These are phyloP conservation scores for Malus asiatica DNA, from an alignment of 306 rosid genomes.

Conservation along the genomic window DNA sequence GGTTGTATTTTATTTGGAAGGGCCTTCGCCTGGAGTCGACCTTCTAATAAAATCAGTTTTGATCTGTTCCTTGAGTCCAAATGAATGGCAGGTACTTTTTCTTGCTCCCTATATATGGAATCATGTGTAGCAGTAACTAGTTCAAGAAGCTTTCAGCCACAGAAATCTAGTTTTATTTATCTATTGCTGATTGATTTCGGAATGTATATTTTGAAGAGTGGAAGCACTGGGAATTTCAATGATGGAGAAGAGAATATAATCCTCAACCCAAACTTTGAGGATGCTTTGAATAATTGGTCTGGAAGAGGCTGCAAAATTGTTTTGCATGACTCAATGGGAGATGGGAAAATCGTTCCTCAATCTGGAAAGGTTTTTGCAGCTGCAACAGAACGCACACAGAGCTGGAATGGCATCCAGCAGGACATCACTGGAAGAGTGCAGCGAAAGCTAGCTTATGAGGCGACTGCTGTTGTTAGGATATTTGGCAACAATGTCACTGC, in stretches of 20 bases:
- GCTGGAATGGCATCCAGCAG: slow-evolving; percentile 92
- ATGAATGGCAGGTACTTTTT: slow-evolving; percentile 35
- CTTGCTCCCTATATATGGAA: not conserved
- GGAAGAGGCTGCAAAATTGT: slow-evolving; percentile 93
- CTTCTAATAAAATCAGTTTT: slow-evolving; percentile 57
- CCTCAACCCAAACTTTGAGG: slow-evolving; percentile 66
- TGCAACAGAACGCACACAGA: slow-evolving; percentile 76
- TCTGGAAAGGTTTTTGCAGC: slow-evolving; percentile 70
- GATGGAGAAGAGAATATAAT: slow-evolving; percentile 48
- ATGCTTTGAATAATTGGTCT: slow-evolving; percentile 78
- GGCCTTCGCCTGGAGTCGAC: slow-evolving; percentile 79
- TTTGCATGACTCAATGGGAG: slow-evolving; percentile 61
- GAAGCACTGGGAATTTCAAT: slow-evolving; percentile 18
- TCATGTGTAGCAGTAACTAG: not conserved
- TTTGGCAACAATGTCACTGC: slow-evolving; percentile 66
- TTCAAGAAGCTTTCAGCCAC: not conserved
- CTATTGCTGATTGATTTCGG: slow-evolving; percentile 7
- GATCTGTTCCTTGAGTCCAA: slow-evolving; percentile 40
- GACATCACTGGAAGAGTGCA: slow-evolving; percentile 81
- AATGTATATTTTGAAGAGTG: slow-evolving; percentile 26
- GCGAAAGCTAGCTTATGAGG: slow-evolving; percentile 77
- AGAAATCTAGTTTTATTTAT: not conserved
- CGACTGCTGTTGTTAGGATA: slow-evolving; percentile 64
- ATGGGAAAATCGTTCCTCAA: slow-evolving; percentile 64
- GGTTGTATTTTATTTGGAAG: slow-evolving; percentile 75